Evolutionary conservation across 768 basidiomycete species (phyloP).

Genomic region (Hygrophoropsis aurantiaca): DNA sequence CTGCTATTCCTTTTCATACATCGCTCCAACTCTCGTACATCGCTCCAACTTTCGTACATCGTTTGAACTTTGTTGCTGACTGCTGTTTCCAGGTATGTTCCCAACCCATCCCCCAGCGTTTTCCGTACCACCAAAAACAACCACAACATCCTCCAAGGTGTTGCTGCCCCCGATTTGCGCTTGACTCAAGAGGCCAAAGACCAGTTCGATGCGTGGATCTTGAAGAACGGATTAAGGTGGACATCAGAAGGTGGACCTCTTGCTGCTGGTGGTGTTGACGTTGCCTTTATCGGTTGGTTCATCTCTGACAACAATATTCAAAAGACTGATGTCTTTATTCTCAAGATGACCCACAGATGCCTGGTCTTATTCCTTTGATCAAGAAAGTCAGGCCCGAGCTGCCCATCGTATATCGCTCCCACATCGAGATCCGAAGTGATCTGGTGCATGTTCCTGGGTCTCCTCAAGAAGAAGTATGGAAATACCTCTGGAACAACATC

Average conservation of each 20-base stretch:
- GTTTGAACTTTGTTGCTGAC: too few relatives aligned
- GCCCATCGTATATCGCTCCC: conserved; percentile 91
- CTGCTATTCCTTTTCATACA: conserved; percentile 7
- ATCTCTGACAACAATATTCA: background rate
- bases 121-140: conserved; percentile 96
- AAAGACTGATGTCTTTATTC: conserved; percentile 8
- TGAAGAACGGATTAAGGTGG: conserved; percentile 88
- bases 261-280: conserved; percentile 78
- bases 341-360: conserved; percentile 89
- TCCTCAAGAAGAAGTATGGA: conserved; percentile 90
- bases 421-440: conserved; percentile 91
- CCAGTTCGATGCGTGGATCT: conserved; percentile 84
- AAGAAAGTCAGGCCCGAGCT: conserved; percentile 78
- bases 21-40: too few relatives aligned
- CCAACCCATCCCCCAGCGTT: conserved; percentile 83
- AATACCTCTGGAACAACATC: conserved; percentile 93
- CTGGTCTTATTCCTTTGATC: conserved; percentile 91
- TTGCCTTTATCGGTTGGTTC: conserved; percentile 78
- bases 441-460: conserved; percentile 80
- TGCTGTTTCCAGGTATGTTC: conserved; percentile 64
- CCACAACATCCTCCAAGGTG: conserved; percentile 94
- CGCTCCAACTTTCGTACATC: too few relatives aligned
- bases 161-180: conserved; percentile 74
- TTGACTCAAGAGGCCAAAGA: conserved; percentile 78
- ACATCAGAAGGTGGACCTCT: conserved; percentile 82